These are phyloP conservation scores for Clarireedia hainanense DNA, from an alignment of 2,329 filamentous ascomycete genomes.

Conservation along the genomic window DNA sequence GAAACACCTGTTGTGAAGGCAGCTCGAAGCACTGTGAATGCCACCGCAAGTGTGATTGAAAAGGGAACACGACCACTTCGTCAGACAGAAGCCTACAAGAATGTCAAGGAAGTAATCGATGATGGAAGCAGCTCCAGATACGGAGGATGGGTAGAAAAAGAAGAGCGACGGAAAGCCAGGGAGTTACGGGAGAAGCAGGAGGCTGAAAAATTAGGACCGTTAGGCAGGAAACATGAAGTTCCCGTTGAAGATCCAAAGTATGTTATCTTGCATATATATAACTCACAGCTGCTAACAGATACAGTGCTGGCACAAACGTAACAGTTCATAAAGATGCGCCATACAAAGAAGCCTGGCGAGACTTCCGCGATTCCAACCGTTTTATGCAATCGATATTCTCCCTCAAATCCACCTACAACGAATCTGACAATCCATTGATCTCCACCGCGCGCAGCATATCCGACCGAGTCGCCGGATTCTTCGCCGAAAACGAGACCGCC, in stretches of 20 bases:
- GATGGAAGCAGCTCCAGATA: constrained; percentile 95
- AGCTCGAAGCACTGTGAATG: constrained; percentile 75
- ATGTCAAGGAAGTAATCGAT: constrained; percentile 91
- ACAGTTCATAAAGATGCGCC: constrained; percentile 94
- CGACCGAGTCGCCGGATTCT: constrained; percentile 88
- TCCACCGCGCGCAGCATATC: constrained; percentile 86
- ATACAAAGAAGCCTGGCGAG: constrained; percentile 97
- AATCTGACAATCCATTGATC: constrained; percentile 94
- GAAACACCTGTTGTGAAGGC: constrained; percentile 91
- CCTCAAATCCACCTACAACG: constrained; percentile 81
- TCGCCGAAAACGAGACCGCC: constrained; percentile 96
- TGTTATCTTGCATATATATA: constrained; percentile 32
- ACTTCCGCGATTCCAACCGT: constrained; percentile 85
- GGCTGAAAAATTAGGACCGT: constrained; percentile 33
- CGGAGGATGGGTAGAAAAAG: constrained; percentile 93
- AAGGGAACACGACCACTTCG: constrained; percentile 92
- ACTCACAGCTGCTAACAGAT: constrained; percentile 27
- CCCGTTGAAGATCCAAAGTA: constrained; percentile 83
- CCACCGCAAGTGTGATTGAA: constrained; percentile 79
- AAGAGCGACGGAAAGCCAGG: constrained; percentile 76
- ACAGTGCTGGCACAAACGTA: constrained; percentile 84
- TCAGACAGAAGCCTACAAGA: constrained; percentile 90
- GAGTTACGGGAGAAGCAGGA: constrained; percentile 63
- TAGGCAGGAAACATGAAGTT: constrained; percentile 47
- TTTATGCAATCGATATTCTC: constrained; percentile 82